A percentile compares a stretch with the other conserved stretches of the same genome.
Evolutionary conservation across 2,329 filamentous ascomycete genomes (phyloP).

Genomic region (Dothistroma septosporum): DNA sequence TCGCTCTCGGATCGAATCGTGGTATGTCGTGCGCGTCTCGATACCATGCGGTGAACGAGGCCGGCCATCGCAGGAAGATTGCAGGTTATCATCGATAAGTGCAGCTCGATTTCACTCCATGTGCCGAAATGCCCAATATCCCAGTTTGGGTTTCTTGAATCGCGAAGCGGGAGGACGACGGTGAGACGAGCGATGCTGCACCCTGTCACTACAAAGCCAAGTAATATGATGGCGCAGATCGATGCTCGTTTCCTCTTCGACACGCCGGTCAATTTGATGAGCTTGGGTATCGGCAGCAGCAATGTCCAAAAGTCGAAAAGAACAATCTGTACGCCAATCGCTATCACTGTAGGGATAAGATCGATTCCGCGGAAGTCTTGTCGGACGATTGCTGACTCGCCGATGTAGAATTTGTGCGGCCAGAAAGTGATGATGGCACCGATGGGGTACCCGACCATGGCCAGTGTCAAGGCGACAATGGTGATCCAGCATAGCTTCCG

Average conservation of each 20-base stretch:
- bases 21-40: background rate
- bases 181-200: slow-evolving; percentile 15
- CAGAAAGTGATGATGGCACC: slow-evolving; percentile 6
- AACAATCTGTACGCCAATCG: slow-evolving; percentile 12
- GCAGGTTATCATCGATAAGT: slow-evolving; percentile 11
- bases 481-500: slow-evolving; percentile 15
- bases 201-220: slow-evolving; percentile 16
- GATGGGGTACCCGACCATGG: slow-evolving; percentile 6
- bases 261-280: slow-evolving; percentile 11
- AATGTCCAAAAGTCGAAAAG: slow-evolving; percentile 12
- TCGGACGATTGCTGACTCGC: slow-evolving; percentile 9
- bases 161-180: slow-evolving; percentile 9
- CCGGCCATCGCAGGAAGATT: slow-evolving; percentile 16
- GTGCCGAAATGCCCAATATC: slow-evolving; percentile 13
- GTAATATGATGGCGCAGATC: slow-evolving; percentile 11
- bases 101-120: slow-evolving; percentile 12
- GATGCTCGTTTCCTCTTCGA: slow-evolving; percentile 6
- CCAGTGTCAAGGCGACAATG: background rate
- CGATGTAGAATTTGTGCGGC: slow-evolving; percentile 12
- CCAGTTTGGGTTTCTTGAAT: slow-evolving; percentile 13
- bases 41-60: slow-evolving; percentile 9
- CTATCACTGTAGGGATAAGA: slow-evolving; percentile 5
- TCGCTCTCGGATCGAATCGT: background rate
- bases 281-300: slow-evolving; percentile 14
- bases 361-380: slow-evolving; percentile 5